Evolutionary conservation across 257 asterid genomes (phyloP).

Genomic region (Thymus quinquecostatus): DNA sequence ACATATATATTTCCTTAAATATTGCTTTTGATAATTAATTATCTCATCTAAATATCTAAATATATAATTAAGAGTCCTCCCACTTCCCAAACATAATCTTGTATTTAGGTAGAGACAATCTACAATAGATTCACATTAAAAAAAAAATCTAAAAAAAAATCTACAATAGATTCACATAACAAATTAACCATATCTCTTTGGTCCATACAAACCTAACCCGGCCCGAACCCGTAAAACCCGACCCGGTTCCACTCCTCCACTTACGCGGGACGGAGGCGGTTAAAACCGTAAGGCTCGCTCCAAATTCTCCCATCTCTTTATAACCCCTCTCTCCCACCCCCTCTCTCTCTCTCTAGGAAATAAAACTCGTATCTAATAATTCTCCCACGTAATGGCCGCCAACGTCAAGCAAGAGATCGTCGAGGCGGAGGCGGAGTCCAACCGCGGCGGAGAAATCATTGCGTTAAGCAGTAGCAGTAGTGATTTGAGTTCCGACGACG

Average conservation of each 20-base stretch:
- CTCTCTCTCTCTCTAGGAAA: background rate
- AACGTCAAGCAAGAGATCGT: constrained; percentile 27
- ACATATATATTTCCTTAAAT: background rate
- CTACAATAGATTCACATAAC: background rate
- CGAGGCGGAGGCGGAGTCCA: background rate
- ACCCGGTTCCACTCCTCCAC: background rate
- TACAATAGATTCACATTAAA: background rate
- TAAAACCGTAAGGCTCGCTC: constrained; percentile 21
- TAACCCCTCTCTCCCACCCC: background rate
- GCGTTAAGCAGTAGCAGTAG: constrained; percentile 33
- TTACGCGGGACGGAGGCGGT: constrained; percentile 22
- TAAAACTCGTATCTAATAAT: too few species aligned
- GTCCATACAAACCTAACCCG: background rate
- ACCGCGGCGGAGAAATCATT: background rate
- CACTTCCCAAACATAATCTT: background rate
- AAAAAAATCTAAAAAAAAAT: too few species aligned
- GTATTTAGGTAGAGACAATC: too few species aligned
- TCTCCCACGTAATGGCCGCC: constrained; percentile 19
- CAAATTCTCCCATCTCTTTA: constrained; percentile 8
- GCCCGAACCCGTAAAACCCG: constrained; percentile 3
- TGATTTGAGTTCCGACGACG: background rate
- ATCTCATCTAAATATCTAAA: too few species aligned
- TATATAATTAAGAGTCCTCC: background rate
- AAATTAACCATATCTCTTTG: background rate
- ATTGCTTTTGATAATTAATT: background rate